phyloP scores from a whole-genome alignment of 192 early-diverging fungal species.

The Rhizophagus sp. region DNA sequence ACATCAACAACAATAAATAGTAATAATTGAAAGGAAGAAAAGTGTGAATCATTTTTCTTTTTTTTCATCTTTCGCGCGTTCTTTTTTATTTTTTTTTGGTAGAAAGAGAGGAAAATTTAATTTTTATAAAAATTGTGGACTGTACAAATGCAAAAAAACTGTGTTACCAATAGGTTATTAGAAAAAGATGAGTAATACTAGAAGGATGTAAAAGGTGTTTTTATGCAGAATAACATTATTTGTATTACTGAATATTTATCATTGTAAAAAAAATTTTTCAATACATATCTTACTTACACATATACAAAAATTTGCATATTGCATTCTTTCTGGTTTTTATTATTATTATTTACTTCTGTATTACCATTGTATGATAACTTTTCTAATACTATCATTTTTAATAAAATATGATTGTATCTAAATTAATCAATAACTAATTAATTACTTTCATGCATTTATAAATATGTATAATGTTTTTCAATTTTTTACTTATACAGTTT shows the following conservation, averaged over 20 bases:
- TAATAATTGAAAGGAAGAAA: neutral
- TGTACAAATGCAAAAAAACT: neutral
- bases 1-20: constrained; percentile 30
- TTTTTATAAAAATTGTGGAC: neutral
- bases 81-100: neutral
- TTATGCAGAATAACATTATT: neutral
- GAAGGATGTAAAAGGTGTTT: neutral
- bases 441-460: too few species aligned
- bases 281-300: neutral
- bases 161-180: neutral
- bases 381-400: too few species aligned
- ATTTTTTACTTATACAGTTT: constrained; percentile 41
- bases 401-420: too few species aligned
- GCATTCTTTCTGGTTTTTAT: too few species aligned
- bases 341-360: too few species aligned
- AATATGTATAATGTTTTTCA: too few species aligned
- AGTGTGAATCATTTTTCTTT: neutral
- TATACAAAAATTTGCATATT: neutral
- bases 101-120: neutral
- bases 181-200: neutral
- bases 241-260: neutral
- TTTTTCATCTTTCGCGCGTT: neutral
- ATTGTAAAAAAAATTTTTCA: neutral
- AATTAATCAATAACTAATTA: too few species aligned
- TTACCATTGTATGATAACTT: too few species aligned